Evolutionary conservation across 2,329 filamentous ascomycete genomes (phyloP).

Genomic region (Aspergillus hiratsukae): DNA sequence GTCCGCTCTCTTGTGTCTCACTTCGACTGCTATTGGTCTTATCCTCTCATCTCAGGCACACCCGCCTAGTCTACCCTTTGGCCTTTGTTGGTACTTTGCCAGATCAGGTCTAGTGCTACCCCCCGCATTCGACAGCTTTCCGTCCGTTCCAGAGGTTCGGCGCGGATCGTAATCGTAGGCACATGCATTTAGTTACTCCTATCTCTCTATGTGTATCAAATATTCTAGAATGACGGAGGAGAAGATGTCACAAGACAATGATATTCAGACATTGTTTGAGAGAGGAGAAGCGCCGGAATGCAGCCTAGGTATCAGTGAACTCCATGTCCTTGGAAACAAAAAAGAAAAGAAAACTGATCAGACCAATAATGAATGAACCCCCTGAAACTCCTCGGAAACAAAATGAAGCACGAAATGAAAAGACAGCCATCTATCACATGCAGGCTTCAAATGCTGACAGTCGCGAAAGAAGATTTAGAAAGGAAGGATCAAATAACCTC

Average conservation of each 20-base stretch:
- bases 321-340: neutral
- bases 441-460: neutral
- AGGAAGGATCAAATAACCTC: constrained; percentile 59
- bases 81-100: constrained; percentile 15
- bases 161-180: neutral
- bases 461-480: neutral
- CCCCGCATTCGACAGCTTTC: constrained; percentile 14
- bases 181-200: constrained; percentile 2
- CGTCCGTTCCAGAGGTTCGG: neutral
- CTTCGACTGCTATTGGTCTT: neutral
- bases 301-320: neutral
- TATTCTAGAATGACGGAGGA: neutral
- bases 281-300: neutral
- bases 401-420: neutral
- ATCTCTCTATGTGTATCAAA: neutral
- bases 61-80: neutral
- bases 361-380: neutral
- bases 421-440: neutral
- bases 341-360: neutral
- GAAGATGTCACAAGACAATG: neutral
- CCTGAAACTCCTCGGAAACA: neutral
- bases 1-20: neutral
- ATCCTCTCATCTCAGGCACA: neutral
- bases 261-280: neutral
- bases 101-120: constrained; percentile 16